Conservation (phyloP, 2,329 filamentous ascomycete genomes). For the Beauveria sp. region DNA sequence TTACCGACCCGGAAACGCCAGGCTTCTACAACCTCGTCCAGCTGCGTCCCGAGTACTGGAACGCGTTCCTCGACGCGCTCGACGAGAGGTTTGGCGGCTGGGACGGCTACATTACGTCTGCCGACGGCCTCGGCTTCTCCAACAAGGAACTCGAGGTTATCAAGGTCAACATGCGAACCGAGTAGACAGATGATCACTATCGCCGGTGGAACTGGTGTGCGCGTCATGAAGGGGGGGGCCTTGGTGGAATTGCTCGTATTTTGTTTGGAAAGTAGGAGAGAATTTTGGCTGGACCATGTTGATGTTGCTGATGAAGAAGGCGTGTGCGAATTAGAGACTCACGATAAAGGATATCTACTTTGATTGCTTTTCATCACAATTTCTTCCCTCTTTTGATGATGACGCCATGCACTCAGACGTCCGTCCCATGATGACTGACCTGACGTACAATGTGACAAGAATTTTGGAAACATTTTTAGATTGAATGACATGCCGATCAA, state of each 20-base stretch:
- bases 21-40: constrained; percentile 43
- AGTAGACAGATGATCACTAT: neutral
- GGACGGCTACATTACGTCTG: constrained; percentile 38
- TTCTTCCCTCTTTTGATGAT: neutral
- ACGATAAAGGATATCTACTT: neutral
- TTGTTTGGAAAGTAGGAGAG: no score
- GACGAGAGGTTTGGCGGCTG: constrained; percentile 39
- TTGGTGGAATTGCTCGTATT: neutral
- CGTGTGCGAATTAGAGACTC: neutral
- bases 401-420: neutral
- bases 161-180: constrained; percentile 35
- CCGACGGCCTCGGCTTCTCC: constrained; percentile 36
- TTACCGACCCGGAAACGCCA: constrained; percentile 30
- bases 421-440: neutral
- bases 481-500: constrained; percentile 2
- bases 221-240: neutral
- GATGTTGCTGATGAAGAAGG: neutral
- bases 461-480: neutral
- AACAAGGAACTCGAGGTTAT: constrained; percentile 38
- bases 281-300: neutral
- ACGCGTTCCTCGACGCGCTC: constrained; percentile 37
- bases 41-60: constrained; percentile 37
- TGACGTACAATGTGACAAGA: neutral
- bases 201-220: neutral
- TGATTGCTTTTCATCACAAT: neutral